Conservation (phyloP, 345 rosid species). For the Rubroshorea leprosula region DNA sequence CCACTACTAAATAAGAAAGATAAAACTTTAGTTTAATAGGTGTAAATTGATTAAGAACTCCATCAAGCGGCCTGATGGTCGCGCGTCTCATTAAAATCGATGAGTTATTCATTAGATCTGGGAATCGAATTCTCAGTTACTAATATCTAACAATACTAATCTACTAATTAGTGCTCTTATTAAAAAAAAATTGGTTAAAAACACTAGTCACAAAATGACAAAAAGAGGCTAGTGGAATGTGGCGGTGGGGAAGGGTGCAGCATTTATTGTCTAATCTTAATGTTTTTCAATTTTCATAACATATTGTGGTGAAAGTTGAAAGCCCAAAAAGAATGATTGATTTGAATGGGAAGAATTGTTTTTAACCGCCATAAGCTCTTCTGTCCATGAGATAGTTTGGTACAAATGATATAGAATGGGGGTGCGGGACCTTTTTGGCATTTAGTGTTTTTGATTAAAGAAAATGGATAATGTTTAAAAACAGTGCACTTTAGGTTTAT, state of each 20-base stretch:
- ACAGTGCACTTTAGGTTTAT: slow-evolving; percentile 2
- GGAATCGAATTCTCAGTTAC: no score
- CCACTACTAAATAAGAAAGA: no score
- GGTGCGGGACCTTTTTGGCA: slow-evolving; percentile 15
- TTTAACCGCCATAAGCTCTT: slow-evolving; percentile 21
- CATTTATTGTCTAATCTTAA: slow-evolving; percentile 10
- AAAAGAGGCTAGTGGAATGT: no score
- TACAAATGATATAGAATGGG: slow-evolving; percentile 15
- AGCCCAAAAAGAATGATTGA: not conserved
- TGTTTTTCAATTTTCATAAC: not conserved
- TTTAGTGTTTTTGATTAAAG: slow-evolving; percentile 10
- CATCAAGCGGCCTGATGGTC: no score
- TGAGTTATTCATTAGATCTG: no score
- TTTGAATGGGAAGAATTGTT: slow-evolving; percentile 15
- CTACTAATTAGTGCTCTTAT: no score
- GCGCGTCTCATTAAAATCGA: no score
- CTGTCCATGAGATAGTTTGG: slow-evolving; percentile 21
- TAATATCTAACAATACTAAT: no score
- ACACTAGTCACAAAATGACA: no score
- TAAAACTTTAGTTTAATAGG: no score
- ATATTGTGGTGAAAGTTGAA: slow-evolving; percentile 6
- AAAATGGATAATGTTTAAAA: slow-evolving; percentile 24
- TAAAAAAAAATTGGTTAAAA: no score
- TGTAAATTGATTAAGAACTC: no score
- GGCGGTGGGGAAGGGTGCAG: slow-evolving; percentile 2